Percentiles rank a stretch among this genome's conserved stretches.
Evolutionary conservation across 2,329 filamentous ascomycete species (phyloP).

Genomic region (Colletotrichum kahawae): DNA sequence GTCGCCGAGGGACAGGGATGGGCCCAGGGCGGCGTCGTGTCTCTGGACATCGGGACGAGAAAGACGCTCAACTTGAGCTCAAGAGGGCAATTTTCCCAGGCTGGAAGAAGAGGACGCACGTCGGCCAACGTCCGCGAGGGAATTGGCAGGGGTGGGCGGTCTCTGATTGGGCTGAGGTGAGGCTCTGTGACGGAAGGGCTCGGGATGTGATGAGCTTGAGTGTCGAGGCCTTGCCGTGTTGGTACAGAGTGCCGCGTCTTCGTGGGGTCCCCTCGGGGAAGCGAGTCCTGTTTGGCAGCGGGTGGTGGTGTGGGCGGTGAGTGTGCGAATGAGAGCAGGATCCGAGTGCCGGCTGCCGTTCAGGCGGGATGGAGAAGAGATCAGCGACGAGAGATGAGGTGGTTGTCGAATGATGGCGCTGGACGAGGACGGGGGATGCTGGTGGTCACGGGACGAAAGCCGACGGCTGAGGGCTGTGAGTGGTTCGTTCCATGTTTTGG

Average conservation of each 20-base stretch:
- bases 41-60: background rate
- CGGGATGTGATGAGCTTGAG: background rate
- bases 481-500: background rate
- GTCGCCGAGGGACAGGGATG: constrained; percentile 7
- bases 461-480: background rate
- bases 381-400: background rate
- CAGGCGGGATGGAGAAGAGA: background rate
- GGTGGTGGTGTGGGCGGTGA: background rate
- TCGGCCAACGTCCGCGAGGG: background rate
- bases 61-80: background rate
- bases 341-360: background rate
- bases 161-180: background rate
- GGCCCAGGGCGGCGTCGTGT: background rate
- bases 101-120: background rate
- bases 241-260: background rate
- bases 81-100: background rate
- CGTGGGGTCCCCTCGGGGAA: background rate
- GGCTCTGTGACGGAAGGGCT: background rate
- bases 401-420: background rate
- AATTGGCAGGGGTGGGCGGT: background rate
- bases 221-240: background rate
- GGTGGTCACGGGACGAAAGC: background rate
- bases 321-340: background rate
- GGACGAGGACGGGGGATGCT: background rate
- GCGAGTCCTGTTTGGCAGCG: background rate